Base-by-base conservation (phyloP, 106 monocot species). In the Gastrodia elata region DNA sequence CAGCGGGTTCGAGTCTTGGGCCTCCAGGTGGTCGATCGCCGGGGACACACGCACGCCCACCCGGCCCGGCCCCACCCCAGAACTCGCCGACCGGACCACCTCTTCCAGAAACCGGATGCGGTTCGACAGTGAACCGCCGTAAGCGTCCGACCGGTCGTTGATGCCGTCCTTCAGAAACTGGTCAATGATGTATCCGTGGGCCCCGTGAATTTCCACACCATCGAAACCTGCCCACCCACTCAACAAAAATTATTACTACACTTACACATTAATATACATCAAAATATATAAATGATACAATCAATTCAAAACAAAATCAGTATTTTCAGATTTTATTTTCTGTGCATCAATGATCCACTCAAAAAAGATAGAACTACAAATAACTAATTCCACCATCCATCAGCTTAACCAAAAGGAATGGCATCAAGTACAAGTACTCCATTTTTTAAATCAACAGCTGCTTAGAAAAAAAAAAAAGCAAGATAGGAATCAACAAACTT, bases 101-200 rank as follows among this genome's bases (percentile, higher is more conserved):
- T 93, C 86, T 16, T 20, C 25, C 3, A 98, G 86, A 73, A 98
- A 87, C 24, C 91, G 75, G 74, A 77, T 78, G 22, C 93, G 88
- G 78, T 93, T 93, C 20, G 49, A 26, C 30, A 93, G 74, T 3
- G 84, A 70, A 18, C 93, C 93, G 25, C 91, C 93, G 57, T 98
- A 93, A 1, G 61, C 43, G 64, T 93, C 97, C 7, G 83, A 71
- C 38, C 93, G 86, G 74, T 98, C 93, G 40, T 98, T 98, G 88
- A 98, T 93, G 26, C 93, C 93, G 37, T 98, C 97, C 35, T 98
- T 98, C 36, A 98, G 88, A 64, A 93, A 98, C 73, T 93, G 97
- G 78, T 98, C 93, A 49, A 98, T 88, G 13, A 98, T 75, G 81
- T 97, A 98, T 0, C 97, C 97, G 42, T 98, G 97, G 25, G 93